Percentiles rank a stretch among this genome's conserved stretches.
phyloP scores from a whole-genome alignment of 345 rosid species.

The Gossypium thurberi region DNA sequence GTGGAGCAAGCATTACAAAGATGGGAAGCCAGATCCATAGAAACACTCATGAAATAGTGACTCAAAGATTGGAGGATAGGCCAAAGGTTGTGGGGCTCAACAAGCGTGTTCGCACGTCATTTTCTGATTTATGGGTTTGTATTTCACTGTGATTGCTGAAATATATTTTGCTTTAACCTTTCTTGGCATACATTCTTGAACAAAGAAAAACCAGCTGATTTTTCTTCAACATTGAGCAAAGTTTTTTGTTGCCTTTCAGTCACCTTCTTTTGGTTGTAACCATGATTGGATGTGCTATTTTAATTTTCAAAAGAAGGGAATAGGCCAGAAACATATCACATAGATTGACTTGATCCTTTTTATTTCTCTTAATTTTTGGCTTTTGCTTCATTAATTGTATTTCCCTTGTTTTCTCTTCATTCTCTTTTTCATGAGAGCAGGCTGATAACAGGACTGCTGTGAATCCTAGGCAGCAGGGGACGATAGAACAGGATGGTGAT shows the following conservation, averaged over 20 bases:
- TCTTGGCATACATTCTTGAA: background rate
- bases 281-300: background rate
- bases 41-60: slow-evolving; percentile 45
- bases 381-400: background rate
- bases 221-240: background rate
- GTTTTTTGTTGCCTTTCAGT: background rate
- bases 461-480: slow-evolving; percentile 47
- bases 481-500: slow-evolving; percentile 57
- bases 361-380: background rate
- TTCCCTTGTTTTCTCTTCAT: background rate
- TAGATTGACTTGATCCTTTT: background rate
- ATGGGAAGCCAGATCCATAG: slow-evolving; percentile 60
- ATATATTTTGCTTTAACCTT: background rate
- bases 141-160: slow-evolving; percentile 20
- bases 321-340: background rate
- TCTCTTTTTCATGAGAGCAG: slow-evolving; percentile 28
- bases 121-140: slow-evolving; percentile 79
- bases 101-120: slow-evolving; percentile 60
- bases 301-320: background rate
- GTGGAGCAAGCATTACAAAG: slow-evolving; percentile 48
- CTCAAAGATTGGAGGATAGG: slow-evolving; percentile 68
- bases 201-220: background rate
- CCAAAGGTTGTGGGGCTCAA: slow-evolving; percentile 63
- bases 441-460: slow-evolving; percentile 44
- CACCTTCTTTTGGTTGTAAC: background rate